Percentiles rank a stretch among this genome's conserved stretches.
Evolutionary conservation across 345 rosid species (phyloP).

Genomic region (Eucalyptus cladocalyx): DNA sequence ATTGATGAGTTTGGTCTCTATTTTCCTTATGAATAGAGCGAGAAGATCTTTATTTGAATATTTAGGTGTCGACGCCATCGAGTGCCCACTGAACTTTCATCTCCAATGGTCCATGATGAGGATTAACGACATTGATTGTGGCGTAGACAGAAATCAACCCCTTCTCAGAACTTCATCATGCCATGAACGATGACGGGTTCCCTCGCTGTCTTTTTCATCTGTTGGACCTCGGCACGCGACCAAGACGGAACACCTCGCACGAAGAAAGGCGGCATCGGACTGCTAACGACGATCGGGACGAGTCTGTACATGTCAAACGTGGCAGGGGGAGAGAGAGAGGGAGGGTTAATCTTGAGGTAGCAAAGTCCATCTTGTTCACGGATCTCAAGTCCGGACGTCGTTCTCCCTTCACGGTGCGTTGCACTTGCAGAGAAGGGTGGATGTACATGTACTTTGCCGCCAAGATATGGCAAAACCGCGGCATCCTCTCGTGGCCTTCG

Average conservation of each 20-base stretch:
- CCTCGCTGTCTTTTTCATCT: not conserved
- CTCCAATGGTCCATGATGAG: not conserved
- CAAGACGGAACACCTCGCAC: not conserved
- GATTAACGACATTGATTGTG: not conserved
- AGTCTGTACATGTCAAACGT: not conserved
- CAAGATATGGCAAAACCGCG: no score
- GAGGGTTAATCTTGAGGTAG: not conserved
- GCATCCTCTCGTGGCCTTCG: no score
- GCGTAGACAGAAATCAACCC: not conserved
- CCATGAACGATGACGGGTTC: accelerated
- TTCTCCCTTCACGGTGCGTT: not conserved
- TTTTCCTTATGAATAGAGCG: not conserved
- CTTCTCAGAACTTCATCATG: not conserved
- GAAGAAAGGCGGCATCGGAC: not conserved
- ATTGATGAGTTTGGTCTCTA: not conserved
- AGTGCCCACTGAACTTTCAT: not conserved
- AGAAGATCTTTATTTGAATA: not conserved
- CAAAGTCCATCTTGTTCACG: not conserved
- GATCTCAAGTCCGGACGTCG: not conserved
- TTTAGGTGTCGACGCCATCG: not conserved
- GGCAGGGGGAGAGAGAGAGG: not conserved
- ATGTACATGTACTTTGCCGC: not conserved
- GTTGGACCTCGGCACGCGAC: not conserved
- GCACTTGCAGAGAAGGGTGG: not conserved
- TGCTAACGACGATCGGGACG: not conserved